Evolutionary conservation across 108 stramenopile genomes (phyloP), one percentile per base, ranked within the genome.

Genomic region (Hondaea fermentalgiana): DNA sequence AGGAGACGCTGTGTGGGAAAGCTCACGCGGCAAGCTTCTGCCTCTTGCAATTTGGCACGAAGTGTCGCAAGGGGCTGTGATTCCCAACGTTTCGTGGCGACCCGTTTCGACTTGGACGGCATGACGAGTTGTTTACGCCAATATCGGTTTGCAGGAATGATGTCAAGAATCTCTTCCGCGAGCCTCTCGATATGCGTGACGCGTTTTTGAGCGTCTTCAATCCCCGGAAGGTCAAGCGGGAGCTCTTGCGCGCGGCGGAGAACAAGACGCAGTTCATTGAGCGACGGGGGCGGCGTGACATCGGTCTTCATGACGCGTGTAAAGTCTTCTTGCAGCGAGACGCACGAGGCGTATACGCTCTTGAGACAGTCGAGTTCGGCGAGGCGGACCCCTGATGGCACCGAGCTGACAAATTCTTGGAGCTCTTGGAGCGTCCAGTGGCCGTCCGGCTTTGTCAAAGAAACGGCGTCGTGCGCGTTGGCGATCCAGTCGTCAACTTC

Each of bases 401-500:
- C 76, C 76, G 49, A n/a, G 28, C 49, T 17, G 0, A 53, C 23
- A 12, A 83, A 45, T 8, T 83, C 76, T 23, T 53, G 12, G 49
- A 83, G 51, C 51, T 83, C 76, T 6, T 83, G 3, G 76, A 53
- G n/a, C 10, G 76, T 83, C 76, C 76, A 83, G 51, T 83, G 76
- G 43, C 14, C 43, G 51, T 83, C 76, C 10, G 76, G 76, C 28
- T 83, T 83, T 6, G 28, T 28, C 49, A 83, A 45, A 6, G 76
- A 83, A 43, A 53, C 76, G 25, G 76, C 76, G 28, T 83, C 76
- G 51, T 83, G 76, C 17, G 76, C 51, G 51, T 83, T 83, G 19
- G 76, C 45, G 0, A 83, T 53, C 76, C 76, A 83, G 14, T 83
- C 76, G 25, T 83, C 76, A 21, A 53, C 51, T 10, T 43, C 76